Percentiles rank a stretch among this genome's conserved stretches.
Evolutionary conservation across 2,329 filamentous ascomycete species (phyloP).

Genomic region (Monilinia polystroma): DNA sequence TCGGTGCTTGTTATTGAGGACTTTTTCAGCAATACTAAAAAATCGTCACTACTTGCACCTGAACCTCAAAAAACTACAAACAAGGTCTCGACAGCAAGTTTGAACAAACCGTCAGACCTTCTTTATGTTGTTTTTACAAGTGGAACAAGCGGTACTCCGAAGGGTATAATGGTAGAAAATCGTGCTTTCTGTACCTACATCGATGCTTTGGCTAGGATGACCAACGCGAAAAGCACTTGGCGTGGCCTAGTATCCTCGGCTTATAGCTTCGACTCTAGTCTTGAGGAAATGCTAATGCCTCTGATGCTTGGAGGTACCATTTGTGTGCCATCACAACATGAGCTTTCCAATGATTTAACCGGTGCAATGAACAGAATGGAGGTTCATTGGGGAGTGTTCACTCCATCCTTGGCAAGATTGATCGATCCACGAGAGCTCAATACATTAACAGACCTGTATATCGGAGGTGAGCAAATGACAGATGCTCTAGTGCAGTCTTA

Average conservation of each 20-base stretch:
- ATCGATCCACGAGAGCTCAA: slow-evolving; percentile 5
- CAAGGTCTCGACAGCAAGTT: background rate
- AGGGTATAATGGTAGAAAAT: slow-evolving; percentile 24
- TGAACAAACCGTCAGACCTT: slow-evolving; percentile 1
- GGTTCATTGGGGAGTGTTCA: slow-evolving; percentile 31
- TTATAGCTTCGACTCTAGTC: slow-evolving; percentile 25
- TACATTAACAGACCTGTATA: background rate
- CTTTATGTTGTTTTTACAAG: slow-evolving; percentile 31
- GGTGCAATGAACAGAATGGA: slow-evolving; percentile 33
- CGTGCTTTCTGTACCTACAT: slow-evolving; percentile 22
- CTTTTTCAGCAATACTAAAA: background rate
- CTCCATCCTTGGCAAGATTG: slow-evolving; percentile 25
- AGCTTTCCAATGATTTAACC: slow-evolving; percentile 42
- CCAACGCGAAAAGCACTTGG: background rate
- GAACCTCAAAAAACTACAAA: background rate
- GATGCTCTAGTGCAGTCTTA: slow-evolving; percentile 31
- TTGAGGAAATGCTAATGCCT: slow-evolving; percentile 24
- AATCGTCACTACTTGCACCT: background rate
- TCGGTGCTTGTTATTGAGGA: background rate
- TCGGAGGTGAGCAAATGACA: slow-evolving; percentile 7
- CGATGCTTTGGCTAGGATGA: background rate
- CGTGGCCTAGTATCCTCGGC: slow-evolving; percentile 23
- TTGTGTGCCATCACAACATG: slow-evolving; percentile 43
- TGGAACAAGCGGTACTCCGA: slow-evolving; percentile 34
- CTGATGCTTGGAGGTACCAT: slow-evolving; percentile 43